These are phyloP conservation scores for Trifolium fragiferum DNA, from an alignment of 306 rosid species.

Conservation along the genomic window DNA sequence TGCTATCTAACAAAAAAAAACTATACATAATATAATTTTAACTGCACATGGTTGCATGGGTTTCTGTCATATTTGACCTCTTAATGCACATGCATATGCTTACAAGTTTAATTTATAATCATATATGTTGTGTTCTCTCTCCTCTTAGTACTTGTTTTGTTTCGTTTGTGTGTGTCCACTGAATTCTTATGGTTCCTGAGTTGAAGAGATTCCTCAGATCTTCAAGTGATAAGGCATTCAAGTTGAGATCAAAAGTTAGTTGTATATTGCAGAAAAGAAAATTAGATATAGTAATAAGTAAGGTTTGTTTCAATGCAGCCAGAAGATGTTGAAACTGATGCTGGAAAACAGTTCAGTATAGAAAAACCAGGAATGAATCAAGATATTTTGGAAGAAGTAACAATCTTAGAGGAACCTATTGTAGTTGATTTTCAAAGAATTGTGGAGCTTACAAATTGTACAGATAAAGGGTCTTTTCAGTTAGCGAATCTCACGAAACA, in stretches of 20 bases:
- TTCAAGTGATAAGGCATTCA: background rate
- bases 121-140: conserved; percentile 54
- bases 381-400: conserved; percentile 87
- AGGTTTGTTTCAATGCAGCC: conserved; percentile 78
- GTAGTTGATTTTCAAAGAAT: conserved; percentile 84
- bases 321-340: conserved; percentile 75
- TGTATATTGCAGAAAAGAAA: conserved; percentile 32
- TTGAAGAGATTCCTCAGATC: conserved; percentile 80
- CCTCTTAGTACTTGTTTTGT: conserved; percentile 39
- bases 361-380: conserved; percentile 82
- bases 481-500: conserved; percentile 70
- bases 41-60: background rate
- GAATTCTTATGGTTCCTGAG: conserved; percentile 70
- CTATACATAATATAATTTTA: background rate
- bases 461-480: conserved; percentile 87
- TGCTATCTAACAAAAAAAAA: too few species aligned
- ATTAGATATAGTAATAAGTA: conserved; percentile 56
- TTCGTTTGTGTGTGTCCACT: conserved; percentile 12
- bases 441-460: conserved; percentile 74
- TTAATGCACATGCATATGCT: conserved; percentile 68
- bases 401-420: conserved; percentile 72
- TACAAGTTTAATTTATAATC: too few species aligned
- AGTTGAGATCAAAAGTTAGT: conserved; percentile 39
- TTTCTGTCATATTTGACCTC: conserved; percentile 81
- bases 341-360: conserved; percentile 82